A percentile compares a stretch with the other conserved stretches of the same genome.
phyloP scores from a whole-genome alignment of 202 grass and related monocot genomes.

The Schoenoplectus triqueter region DNA sequence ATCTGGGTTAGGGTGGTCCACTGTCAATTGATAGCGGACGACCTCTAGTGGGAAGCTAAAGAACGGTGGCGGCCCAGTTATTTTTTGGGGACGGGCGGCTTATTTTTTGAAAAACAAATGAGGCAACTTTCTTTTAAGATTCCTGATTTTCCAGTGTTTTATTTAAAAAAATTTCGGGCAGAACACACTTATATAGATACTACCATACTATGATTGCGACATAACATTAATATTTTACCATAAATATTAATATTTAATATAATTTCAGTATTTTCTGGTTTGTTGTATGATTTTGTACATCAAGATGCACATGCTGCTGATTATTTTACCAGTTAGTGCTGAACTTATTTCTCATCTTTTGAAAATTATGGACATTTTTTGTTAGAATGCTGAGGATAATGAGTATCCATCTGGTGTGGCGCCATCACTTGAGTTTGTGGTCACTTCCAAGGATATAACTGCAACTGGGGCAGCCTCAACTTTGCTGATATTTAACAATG shows the following conservation, averaged over 20 bases:
- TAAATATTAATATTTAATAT: neutral
- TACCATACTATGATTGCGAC: neutral
- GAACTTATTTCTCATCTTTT: neutral
- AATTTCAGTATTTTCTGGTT: too few relatives aligned
- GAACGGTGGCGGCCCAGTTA: too few relatives aligned
- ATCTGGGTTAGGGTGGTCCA: too few relatives aligned
- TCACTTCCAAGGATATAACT: constrained; percentile 65
- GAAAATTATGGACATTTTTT: neutral
- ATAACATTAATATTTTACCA: neutral
- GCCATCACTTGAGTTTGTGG: constrained; percentile 62
- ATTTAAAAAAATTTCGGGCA: neutral
- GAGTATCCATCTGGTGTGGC: constrained; percentile 50
- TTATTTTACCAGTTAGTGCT: neutral
- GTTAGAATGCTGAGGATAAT: constrained; percentile 78
- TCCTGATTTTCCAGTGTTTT: too few relatives aligned
- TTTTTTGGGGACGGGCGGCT: too few relatives aligned
- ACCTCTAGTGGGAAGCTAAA: too few relatives aligned
- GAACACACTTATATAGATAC: neutral
- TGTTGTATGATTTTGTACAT: constrained; percentile 3
- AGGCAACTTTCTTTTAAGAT: too few relatives aligned
- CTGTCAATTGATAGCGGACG: too few relatives aligned
- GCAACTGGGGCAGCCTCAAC: constrained; percentile 56
- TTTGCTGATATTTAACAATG: constrained; percentile 74
- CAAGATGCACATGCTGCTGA: neutral
- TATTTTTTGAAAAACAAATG: too few relatives aligned